Conservation (phyloP, 2,329 filamentous ascomycete species). For the Fusarium coffeatum region DNA sequence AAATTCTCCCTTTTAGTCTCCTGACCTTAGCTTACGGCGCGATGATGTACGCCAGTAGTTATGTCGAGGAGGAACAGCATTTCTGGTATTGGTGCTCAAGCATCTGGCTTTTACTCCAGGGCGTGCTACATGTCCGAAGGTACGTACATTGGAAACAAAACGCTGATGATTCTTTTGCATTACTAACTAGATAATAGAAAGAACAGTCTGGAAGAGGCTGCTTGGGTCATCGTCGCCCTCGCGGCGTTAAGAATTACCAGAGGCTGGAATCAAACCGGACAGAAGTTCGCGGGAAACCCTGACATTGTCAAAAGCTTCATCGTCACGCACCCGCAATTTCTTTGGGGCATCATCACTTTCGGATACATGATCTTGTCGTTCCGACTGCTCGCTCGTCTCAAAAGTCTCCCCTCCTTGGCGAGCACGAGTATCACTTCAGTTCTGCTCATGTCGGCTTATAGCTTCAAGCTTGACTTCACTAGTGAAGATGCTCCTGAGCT, state of each 20-base stretch:
- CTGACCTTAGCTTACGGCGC: conserved; percentile 74
- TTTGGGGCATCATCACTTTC: conserved; percentile 79
- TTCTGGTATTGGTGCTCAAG: conserved; percentile 96
- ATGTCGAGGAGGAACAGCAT: conserved; percentile 97
- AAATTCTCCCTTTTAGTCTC: conserved; percentile 58
- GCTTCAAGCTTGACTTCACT: conserved; percentile 93
- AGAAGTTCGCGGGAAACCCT: conserved; percentile 91
- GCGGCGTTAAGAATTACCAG: conserved; percentile 73
- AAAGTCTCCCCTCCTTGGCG: conserved; percentile 56
- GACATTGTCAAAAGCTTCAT: conserved; percentile 84
- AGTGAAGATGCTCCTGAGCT: conserved; percentile 89
- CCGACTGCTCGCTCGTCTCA: conserved; percentile 58
- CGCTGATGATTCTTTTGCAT: neutral
- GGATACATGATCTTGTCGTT: conserved; percentile 73
- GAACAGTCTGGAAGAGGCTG: conserved; percentile 44
- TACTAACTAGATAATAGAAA: conserved; percentile 40
- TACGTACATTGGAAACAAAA: conserved; percentile 34
- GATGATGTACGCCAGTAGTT: conserved; percentile 99
- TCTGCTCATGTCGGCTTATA: conserved; percentile 68
- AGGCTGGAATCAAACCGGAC: conserved; percentile 96
- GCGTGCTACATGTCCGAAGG: conserved; percentile 59
- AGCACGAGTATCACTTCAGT: conserved; percentile 56
- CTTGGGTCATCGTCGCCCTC: conserved; percentile 62
- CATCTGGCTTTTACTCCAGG: conserved; percentile 72
- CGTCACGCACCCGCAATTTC: conserved; percentile 68